Evolutionary conservation across 208 protist species (phyloP).

Genomic region (Leishmania major): DNA sequence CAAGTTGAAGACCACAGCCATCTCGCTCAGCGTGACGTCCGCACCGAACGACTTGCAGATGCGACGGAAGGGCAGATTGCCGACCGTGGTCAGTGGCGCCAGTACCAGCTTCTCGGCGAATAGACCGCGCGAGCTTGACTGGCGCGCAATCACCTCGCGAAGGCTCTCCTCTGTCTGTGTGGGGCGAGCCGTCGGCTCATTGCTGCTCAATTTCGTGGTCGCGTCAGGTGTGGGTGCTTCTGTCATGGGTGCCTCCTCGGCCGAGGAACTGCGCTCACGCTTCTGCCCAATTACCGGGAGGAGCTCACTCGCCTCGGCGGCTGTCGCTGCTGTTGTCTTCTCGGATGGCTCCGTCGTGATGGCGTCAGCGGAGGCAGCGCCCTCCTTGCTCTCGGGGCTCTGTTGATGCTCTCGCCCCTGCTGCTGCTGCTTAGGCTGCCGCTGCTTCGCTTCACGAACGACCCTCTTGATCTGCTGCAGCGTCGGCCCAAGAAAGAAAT

Average conservation of each 20-base stretch:
- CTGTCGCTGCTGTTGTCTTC: neutral
- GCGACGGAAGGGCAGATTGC: slow-evolving; percentile 97
- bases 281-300: slow-evolving; percentile 8
- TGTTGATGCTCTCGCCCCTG: slow-evolving; percentile 2
- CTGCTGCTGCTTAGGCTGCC: slow-evolving; percentile 6
- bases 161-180: slow-evolving; percentile 32
- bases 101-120: slow-evolving; percentile 94
- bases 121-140: slow-evolving; percentile 46
- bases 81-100: slow-evolving; percentile 97
- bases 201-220: slow-evolving; percentile 30
- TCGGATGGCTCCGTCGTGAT: neutral
- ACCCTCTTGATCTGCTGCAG: slow-evolving; percentile 63
- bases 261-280: slow-evolving; percentile 19
- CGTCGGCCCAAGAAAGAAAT: slow-evolving; percentile 70
- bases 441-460: slow-evolving; percentile 41
- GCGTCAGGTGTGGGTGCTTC: neutral
- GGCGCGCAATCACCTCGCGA: slow-evolving; percentile 48
- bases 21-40: slow-evolving; percentile 96
- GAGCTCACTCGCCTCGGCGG: neutral
- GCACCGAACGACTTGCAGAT: slow-evolving; percentile 92
- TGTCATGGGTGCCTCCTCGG: neutral
- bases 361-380: neutral
- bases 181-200: slow-evolving; percentile 11
- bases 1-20: slow-evolving; percentile 93
- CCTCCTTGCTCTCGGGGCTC: neutral